Evolutionary conservation across 495 filamentous ascomycete species (phyloP).

Genomic region (Lasiosphaeriaceae sp.): DNA sequence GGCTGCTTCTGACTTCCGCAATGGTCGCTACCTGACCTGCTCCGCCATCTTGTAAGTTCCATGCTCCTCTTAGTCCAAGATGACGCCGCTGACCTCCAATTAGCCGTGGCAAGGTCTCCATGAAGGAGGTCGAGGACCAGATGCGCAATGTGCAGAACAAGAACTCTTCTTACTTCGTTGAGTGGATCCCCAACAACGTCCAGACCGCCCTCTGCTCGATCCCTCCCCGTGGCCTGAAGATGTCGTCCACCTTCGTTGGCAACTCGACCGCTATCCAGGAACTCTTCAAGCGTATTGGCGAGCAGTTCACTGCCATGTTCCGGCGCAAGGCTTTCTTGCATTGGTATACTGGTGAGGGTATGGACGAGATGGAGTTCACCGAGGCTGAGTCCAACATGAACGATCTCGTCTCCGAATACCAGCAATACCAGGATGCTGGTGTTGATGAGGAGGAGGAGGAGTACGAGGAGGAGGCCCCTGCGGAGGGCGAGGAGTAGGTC

Average conservation of each 20-base stretch:
- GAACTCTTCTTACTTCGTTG: constrained; percentile 99
- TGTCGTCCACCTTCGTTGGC: constrained; percentile 98
- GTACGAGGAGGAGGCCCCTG: constrained; percentile 57
- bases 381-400: constrained; percentile 99
- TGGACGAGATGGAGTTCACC: constrained; percentile 99
- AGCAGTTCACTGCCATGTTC: constrained; percentile 99
- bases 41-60: constrained; percentile 82
- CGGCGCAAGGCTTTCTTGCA: constrained; percentile 99
- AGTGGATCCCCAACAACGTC: constrained; percentile 99
- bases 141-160: constrained; percentile 99
- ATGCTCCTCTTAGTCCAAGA: background rate
- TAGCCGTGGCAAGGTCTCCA: constrained; percentile 97
- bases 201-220: constrained; percentile 99
- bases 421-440: constrained; percentile 99
- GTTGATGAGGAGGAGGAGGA: constrained; percentile 67
- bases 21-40: constrained; percentile 99
- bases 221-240: constrained; percentile 95
- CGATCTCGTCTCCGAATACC: constrained; percentile 99
- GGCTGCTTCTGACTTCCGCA: constrained; percentile 99
- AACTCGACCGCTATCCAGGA: constrained; percentile 99
- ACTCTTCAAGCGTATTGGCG: constrained; percentile 99
- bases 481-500: constrained; percentile 50
- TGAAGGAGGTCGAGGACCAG: constrained; percentile 99
- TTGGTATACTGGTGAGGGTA: constrained; percentile 99
- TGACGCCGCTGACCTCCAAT: constrained; percentile 26